Evolutionary conservation across 2,329 filamentous ascomycete species (phyloP).

Genomic region (Elsinoe perseae): DNA sequence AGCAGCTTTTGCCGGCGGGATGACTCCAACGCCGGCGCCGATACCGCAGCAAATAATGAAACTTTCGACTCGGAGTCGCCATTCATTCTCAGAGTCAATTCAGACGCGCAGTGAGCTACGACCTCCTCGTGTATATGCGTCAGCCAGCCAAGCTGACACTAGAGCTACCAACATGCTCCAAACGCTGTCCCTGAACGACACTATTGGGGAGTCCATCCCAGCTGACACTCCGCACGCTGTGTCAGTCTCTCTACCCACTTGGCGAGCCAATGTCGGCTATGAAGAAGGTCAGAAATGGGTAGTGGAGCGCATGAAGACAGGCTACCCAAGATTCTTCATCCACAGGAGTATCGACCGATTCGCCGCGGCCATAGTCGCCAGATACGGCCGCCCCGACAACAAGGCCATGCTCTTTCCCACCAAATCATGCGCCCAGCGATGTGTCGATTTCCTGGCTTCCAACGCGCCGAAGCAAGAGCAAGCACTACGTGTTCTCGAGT

Average conservation of each 20-base stretch:
- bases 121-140: neutral
- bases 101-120: neutral
- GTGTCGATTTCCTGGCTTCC: constrained; percentile 61
- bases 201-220: constrained; percentile 61
- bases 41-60: constrained; percentile 1
- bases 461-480: constrained; percentile 51
- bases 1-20: constrained; percentile 10
- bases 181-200: constrained; percentile 29
- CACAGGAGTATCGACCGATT: constrained; percentile 74
- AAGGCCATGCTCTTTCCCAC: constrained; percentile 80
- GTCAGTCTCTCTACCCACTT: constrained; percentile 91
- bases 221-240: constrained; percentile 78
- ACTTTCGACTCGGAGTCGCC: neutral
- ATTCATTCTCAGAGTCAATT: constrained; percentile 7
- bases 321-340: constrained; percentile 93
- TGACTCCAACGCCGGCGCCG: constrained; percentile 5
- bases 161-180: constrained; percentile 16
- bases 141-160: constrained; percentile 12
- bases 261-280: constrained; percentile 83
- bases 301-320: constrained; percentile 73
- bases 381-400: constrained; percentile 53
- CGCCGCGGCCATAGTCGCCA: constrained; percentile 57
- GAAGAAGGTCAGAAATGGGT: constrained; percentile 89
- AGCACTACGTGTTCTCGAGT: constrained; percentile 44
- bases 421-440: constrained; percentile 59